These are phyloP conservation scores for Apophysomyces ossiformis DNA, from an alignment of 371 early-diverging fungal species.

Conservation along the genomic window DNA sequence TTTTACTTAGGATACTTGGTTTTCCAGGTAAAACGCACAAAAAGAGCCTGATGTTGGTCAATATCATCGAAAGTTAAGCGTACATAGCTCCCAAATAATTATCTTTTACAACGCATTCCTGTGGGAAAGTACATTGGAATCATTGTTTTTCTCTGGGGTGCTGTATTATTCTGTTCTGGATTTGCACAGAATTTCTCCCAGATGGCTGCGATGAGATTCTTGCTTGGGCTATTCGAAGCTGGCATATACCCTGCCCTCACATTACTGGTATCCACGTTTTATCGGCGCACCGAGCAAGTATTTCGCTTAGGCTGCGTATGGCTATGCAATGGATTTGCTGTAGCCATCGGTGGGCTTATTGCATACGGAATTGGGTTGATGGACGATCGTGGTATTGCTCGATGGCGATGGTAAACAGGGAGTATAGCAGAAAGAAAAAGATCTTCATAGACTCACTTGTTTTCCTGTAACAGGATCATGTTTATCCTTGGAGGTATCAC, in stretches of 20 bases:
- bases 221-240: conserved; percentile 33
- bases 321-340: conserved; percentile 40
- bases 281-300: conserved; percentile 28
- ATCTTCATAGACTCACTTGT: background rate
- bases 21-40: conserved; percentile 13
- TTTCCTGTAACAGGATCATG: conserved; percentile 38
- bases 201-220: conserved; percentile 14
- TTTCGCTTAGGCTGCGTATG: conserved; percentile 34
- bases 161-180: conserved; percentile 13
- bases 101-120: conserved; percentile 19
- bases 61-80: background rate
- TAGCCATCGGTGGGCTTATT: conserved; percentile 61
- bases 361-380: conserved; percentile 60
- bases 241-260: conserved; percentile 33
- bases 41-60: background rate
- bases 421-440: background rate
- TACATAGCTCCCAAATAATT: conserved; percentile 17
- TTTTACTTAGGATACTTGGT: conserved; percentile 23
- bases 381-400: conserved; percentile 34
- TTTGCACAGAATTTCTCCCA: conserved; percentile 16
- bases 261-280: conserved; percentile 28
- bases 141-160: conserved; percentile 19
- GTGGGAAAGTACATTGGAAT: conserved; percentile 15
- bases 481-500: conserved; percentile 41
- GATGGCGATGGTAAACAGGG: conserved; percentile 56